phyloP scores from a whole-genome alignment of 805 yeast genomes.

The Spathaspora gorwiae region DNA sequence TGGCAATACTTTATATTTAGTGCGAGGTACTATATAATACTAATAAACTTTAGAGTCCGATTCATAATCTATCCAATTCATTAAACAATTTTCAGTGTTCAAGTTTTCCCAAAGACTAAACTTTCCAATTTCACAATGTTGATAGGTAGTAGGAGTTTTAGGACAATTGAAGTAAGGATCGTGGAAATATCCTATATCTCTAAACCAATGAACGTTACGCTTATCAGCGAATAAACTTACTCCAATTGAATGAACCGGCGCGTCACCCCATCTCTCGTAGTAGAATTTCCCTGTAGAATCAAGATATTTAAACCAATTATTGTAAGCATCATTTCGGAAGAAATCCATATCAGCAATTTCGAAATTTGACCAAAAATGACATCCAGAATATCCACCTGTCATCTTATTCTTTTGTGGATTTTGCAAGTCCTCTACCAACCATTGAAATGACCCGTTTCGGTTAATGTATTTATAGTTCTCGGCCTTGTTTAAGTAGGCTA shows the following conservation, averaged over 20 bases:
- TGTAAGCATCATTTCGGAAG: constrained; percentile 63
- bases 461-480: constrained; percentile 55
- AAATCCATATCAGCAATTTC: constrained; percentile 85
- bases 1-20: constrained; percentile 50
- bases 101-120: constrained; percentile 51
- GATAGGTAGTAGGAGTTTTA: constrained; percentile 31
- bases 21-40: constrained; percentile 38
- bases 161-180: constrained; percentile 79
- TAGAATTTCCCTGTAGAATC: constrained; percentile 77
- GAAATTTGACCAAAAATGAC: constrained; percentile 90
- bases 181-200: constrained; percentile 77
- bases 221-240: constrained; percentile 68
- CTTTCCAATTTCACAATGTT: constrained; percentile 49
- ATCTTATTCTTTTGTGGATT: constrained; percentile 39
- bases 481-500: constrained; percentile 50
- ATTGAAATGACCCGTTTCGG: constrained; percentile 46
- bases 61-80: constrained; percentile 56
- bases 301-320: constrained; percentile 55
- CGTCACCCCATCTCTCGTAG: constrained; percentile 93
- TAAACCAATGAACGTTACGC: constrained; percentile 74
- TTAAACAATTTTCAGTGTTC: constrained; percentile 68
- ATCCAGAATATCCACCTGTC: constrained; percentile 55
- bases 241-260: constrained; percentile 82
- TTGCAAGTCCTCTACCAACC: constrained; percentile 49
- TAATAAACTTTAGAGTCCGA: constrained; percentile 8